Conservation (phyloP, 257 asterid species). For the Haberlea rhodopensis region DNA sequence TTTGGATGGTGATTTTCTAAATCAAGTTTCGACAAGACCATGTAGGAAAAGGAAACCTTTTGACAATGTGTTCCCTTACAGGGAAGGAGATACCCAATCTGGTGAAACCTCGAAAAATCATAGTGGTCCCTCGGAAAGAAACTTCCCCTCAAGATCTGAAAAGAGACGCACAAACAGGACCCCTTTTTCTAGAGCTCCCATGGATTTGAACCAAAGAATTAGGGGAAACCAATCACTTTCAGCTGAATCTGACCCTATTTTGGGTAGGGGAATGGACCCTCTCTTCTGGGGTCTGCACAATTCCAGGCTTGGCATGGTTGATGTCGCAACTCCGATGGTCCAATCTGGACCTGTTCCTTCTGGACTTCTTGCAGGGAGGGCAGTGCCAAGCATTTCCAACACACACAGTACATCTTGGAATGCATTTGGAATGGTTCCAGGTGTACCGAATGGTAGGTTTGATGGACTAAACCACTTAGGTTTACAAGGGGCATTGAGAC, state of each 20-base stretch:
- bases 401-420: constrained; percentile 62
- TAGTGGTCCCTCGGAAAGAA: constrained; percentile 40
- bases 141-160: constrained; percentile 53
- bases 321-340: constrained; percentile 62
- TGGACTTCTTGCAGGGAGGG: constrained; percentile 71
- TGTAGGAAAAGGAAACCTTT: constrained; percentile 68
- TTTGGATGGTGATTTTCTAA: constrained; percentile 61
- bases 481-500: constrained; percentile 70
- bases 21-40: constrained; percentile 57
- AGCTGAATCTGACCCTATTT: constrained; percentile 49
- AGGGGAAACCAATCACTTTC: constrained; percentile 55
- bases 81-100: constrained; percentile 45
- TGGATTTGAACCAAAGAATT: constrained; percentile 59
- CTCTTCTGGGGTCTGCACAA: constrained; percentile 67
- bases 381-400: constrained; percentile 54
- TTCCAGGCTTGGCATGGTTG: constrained; percentile 70
- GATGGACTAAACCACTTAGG: constrained; percentile 73
- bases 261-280: constrained; percentile 80
- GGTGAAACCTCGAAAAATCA: background rate
- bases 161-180: constrained; percentile 52
- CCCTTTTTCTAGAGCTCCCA: constrained; percentile 57
- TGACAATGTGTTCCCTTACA: constrained; percentile 64
- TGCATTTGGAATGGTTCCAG: constrained; percentile 81
- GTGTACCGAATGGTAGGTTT: constrained; percentile 72
- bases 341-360: constrained; percentile 66